phyloP scores from a whole-genome alignment of 495 filamentous ascomycete species.

The Penicillium mononematosum region DNA sequence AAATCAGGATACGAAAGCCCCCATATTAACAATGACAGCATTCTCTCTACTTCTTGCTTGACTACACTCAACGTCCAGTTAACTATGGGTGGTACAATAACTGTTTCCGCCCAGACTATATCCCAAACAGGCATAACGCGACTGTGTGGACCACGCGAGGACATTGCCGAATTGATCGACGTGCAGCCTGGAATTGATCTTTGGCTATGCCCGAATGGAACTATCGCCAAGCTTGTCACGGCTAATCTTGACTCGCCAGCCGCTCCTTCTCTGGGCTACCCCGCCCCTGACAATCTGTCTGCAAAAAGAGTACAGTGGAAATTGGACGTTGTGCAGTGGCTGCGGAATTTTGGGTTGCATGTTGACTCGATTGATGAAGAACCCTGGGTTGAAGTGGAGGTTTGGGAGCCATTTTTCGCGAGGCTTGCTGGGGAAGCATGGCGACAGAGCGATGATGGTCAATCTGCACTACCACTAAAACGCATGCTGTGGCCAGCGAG shows the following conservation, averaged over 20 bases:
- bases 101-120: conserved; percentile 40
- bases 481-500: conserved; percentile 49
- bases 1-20: conserved; percentile 33
- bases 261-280: conserved; percentile 25
- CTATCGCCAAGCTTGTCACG: conserved; percentile 44
- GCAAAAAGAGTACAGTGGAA: conserved; percentile 41
- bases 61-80: conserved; percentile 45
- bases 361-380: conserved; percentile 38
- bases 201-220: conserved; percentile 53
- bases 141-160: conserved; percentile 27
- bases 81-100: conserved; percentile 39
- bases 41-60: conserved; percentile 32
- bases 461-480: conserved; percentile 42
- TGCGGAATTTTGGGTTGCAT: conserved; percentile 41
- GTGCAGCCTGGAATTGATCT: conserved; percentile 38
- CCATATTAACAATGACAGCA: conserved; percentile 30
- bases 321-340: conserved; percentile 39
- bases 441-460: conserved; percentile 35
- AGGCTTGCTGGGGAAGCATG: conserved; percentile 40
- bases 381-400: conserved; percentile 47
- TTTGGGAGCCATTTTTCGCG: conserved; percentile 49
- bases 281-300: conserved; percentile 12
- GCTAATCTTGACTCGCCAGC: conserved; percentile 24
- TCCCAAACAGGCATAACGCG: conserved; percentile 40
- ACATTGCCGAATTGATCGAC: conserved; percentile 21